A percentile compares a stretch with the other conserved stretches of the same genome.
Evolutionary conservation across 2,329 filamentous ascomycete species (phyloP).

Genomic region (Tolypocladium capitatum): DNA sequence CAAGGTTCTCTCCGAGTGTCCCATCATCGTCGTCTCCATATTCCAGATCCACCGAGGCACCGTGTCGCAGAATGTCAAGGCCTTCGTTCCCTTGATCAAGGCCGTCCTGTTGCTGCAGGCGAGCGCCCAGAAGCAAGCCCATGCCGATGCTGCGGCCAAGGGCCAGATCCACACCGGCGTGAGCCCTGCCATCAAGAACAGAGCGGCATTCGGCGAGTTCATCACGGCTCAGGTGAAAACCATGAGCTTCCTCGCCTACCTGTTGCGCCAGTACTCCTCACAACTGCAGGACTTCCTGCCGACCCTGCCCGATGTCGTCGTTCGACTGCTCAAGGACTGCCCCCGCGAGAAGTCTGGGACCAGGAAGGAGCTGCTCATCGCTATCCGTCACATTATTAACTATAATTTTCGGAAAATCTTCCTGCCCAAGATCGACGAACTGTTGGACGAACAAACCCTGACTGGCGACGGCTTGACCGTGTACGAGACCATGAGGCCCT

Average conservation of each 20-base stretch:
- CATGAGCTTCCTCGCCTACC: constrained; percentile 94
- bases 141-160: constrained; percentile 67
- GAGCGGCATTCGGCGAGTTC: constrained; percentile 90
- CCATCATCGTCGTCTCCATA: constrained; percentile 96
- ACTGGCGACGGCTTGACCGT: constrained; percentile 95
- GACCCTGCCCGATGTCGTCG: constrained; percentile 75
- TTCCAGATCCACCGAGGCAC: constrained; percentile 82
- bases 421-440: constrained; percentile 81
- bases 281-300: constrained; percentile 81
- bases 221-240: constrained; percentile 98
- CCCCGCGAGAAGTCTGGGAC: constrained; percentile 88
- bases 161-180: constrained; percentile 84
- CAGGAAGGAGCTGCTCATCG: constrained; percentile 88
- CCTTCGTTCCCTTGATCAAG: constrained; percentile 91
- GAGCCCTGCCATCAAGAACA: constrained; percentile 84
- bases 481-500: constrained; percentile 86
- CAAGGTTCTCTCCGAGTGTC: constrained; percentile 94
- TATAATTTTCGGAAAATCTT: constrained; percentile 98
- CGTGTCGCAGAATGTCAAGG: constrained; percentile 73
- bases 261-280: constrained; percentile 75
- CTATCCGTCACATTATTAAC: constrained; percentile 96
- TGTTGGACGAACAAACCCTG: constrained; percentile 84
- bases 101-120: constrained; percentile 78
- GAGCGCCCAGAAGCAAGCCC: constrained; percentile 83
- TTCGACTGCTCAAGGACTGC: constrained; percentile 84